Evolutionary conservation across 768 basidiomycete species (phyloP), one percentile per base, ranked within the genome.

Genomic region (Hygrophorus russula): DNA sequence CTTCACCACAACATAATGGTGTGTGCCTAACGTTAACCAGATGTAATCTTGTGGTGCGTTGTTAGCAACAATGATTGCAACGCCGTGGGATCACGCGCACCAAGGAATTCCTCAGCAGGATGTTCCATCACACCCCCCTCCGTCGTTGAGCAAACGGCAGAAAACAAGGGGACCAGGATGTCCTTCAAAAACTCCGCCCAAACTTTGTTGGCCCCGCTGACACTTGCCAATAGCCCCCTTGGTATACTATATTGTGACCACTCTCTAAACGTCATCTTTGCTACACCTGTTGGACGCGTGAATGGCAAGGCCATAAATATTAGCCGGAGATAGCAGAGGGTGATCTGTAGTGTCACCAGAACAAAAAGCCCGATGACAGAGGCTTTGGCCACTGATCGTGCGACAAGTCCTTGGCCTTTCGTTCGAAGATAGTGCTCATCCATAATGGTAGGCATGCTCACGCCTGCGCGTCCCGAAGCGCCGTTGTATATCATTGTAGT

Each of bases 101-200:
- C 83, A 13, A 87, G 67, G 44, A 85, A 62, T 48, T 80, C 74
- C 40, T 77, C 74, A 0, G 74, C 68, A 1, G 82, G 83, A 52
- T 84, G 73, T 1, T 63, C 57, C 39, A 69, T 57, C 0, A 84
- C 64, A 46, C 74, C 74, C 8, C 68, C 63, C 33, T 67, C 66
- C 0, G 77, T 67, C 3, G 80, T 74, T 0, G 85, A 85, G 45
- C 81, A 82, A 3, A 87, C 76, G 0, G 80, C 82, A 15, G 82
- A 82, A 53, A 84, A 82, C 30, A 87, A 54, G 0, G 82, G 81
- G 0, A 78, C 52, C 35, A 87, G 55, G 0, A 85, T 63, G 15
- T 65, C 64, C 4, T 66, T 57, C 10, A 73, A 63, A 56, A 84
- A 84, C 9, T 61, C 58, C 11, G 48, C 50, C 77, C 80, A 82